Conservation (phyloP, 257 asterid genomes). For the Solanum ahanhuiri region DNA sequence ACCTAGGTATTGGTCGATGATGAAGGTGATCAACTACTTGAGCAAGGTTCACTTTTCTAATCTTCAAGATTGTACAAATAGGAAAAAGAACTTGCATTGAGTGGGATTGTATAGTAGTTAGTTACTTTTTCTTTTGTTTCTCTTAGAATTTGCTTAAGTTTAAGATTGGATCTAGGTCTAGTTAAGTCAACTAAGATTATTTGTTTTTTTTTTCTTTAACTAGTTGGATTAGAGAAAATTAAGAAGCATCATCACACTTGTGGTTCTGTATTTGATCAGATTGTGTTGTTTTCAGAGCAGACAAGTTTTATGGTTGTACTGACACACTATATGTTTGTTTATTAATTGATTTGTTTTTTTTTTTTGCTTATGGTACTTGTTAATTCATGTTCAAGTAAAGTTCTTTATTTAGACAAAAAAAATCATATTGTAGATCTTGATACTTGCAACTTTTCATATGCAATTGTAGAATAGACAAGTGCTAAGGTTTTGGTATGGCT, state of each 20-base stretch:
- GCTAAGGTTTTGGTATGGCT: neutral
- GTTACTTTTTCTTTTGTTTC: neutral
- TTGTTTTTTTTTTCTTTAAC: neutral
- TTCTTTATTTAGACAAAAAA: neutral
- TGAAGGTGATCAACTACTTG: neutral
- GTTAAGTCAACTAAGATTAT: neutral
- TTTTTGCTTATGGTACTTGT: neutral
- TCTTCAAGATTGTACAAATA: conserved; percentile 9
- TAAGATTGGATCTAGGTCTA: neutral
- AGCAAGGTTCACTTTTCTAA: neutral
- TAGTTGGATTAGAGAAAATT: neutral
- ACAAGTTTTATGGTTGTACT: neutral
- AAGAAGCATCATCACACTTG: neutral
- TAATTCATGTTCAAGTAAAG: neutral
- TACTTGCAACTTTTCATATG: neutral
- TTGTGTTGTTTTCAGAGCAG: neutral
- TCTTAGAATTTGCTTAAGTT: neutral
- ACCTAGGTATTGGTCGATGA: neutral
- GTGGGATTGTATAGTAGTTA: neutral
- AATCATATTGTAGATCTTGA: neutral
- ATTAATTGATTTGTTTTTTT: neutral
- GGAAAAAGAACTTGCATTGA: neutral
- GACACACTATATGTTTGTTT: neutral
- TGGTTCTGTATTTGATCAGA: neutral
- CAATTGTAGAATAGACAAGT: neutral